Base-by-base conservation (phyloP, 306 rosid species). In the Inga laurina region DNA sequence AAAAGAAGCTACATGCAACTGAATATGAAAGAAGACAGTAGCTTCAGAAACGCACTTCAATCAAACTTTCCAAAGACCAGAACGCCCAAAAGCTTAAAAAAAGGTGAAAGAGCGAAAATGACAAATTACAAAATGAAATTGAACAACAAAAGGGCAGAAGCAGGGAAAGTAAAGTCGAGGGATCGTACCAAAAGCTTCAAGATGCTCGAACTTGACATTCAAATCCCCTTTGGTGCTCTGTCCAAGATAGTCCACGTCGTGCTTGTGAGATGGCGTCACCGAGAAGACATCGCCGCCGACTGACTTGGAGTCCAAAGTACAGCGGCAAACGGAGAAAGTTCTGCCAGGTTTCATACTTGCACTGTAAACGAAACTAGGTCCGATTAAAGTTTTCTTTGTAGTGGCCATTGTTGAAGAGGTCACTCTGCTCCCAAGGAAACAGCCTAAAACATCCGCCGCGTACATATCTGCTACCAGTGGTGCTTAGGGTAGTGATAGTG, bases 211-310 rank as follows among this genome's bases (percentile, higher is more conserved):
- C 85, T 94, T 92, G 75, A 95, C 86, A 76, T 95, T 93, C 90
- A 95, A 92, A 85, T 96, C 99, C 49, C 99, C 99, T 85, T 91
- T 94, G 69, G 99, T 96, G 85, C 97, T 96, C 82, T 96, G 84
- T 14, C 99, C 99, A 3, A 96, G 91, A 82, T 96, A 96, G 83
- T 96, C 99, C 79, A 96, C 93, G 12, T 91, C 99, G 69, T 76
- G 84, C 85, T 87, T 88, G 46, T 83, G 81, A 0, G 98, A 86
- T 19, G 94, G 89, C 0, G 97, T 92, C 13, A 94, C 89, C 0
- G 98, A 92, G 87, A 96, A 96, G 69, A 87, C 83, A 34, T 85
- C 93, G 24, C 45, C 91, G 8, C 88, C 85, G 12, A 84, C 85
- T 3, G 95, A 54, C 81, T 83, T 86, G 34, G 89, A 87, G 75